Evolutionary conservation across 352 stramenopile species (phyloP).

Genomic region (Pythium chondricola): DNA sequence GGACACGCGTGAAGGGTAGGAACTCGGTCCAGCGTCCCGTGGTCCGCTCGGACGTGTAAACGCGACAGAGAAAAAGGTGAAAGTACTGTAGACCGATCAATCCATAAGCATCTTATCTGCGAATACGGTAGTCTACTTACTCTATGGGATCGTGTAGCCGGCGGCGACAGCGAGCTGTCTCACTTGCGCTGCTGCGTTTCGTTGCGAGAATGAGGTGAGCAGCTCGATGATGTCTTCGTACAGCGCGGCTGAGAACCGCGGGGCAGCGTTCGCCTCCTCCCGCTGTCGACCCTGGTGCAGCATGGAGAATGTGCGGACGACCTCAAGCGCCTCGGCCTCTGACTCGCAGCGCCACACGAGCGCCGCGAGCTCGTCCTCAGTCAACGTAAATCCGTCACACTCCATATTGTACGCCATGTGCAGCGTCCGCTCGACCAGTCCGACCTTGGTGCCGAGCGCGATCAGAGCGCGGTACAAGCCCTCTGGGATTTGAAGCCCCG

Average conservation of each 20-base stretch:
- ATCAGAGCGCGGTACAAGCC: slow-evolving; percentile 59
- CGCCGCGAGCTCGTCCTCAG: slow-evolving; percentile 37
- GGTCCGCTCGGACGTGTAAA: slow-evolving; percentile 7
- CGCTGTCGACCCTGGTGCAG: slow-evolving; percentile 43
- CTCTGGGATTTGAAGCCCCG: slow-evolving; percentile 37
- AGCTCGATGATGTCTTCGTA: slow-evolving; percentile 51
- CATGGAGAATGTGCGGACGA: slow-evolving; percentile 56
- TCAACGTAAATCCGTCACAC: slow-evolving; percentile 60
- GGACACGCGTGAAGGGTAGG: not conserved
- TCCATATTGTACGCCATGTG: slow-evolving; percentile 82
- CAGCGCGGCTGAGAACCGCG: slow-evolving; percentile 43
- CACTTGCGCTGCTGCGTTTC: slow-evolving; percentile 39
- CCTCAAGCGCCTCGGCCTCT: slow-evolving; percentile 40
- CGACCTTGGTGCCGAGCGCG: slow-evolving; percentile 43
- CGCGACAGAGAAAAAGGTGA: slow-evolving; percentile 1
- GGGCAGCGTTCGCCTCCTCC: slow-evolving; percentile 4
- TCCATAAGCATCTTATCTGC: too few relatives aligned
- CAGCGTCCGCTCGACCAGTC: slow-evolving; percentile 62
- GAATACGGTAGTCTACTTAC: too few relatives aligned
- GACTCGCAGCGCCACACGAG: slow-evolving; percentile 43
- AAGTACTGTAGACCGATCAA: not conserved
- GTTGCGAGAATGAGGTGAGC: slow-evolving; percentile 38
- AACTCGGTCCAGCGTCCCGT: not conserved
- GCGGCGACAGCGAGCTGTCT: slow-evolving; percentile 23
- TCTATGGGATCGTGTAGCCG: slow-evolving; percentile 16